These are phyloP conservation scores for Sphaerosporella brunnea DNA, from an alignment of 495 filamentous ascomycete genomes.

Conservation along the genomic window DNA sequence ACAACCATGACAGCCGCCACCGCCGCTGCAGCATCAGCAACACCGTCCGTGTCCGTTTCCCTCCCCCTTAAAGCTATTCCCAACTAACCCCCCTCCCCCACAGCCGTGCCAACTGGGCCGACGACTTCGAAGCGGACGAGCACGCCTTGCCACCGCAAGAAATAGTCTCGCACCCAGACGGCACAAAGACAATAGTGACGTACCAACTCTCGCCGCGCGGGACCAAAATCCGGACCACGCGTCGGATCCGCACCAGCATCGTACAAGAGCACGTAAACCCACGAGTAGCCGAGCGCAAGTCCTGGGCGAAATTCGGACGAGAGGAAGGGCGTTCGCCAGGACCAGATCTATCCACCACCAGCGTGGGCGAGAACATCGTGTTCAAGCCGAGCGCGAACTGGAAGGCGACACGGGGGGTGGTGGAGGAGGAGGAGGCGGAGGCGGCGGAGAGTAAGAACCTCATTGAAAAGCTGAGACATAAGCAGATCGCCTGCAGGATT, in stretches of 20 bases:
- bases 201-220: slow-evolving; percentile 82
- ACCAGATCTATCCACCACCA: slow-evolving; percentile 68
- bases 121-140: slow-evolving; percentile 84
- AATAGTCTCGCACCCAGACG: slow-evolving; percentile 87
- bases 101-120: slow-evolving; percentile 63
- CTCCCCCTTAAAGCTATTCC: no score
- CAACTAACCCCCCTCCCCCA: slow-evolving; percentile 11
- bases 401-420: slow-evolving; percentile 70
- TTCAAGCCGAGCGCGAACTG: slow-evolving; percentile 81
- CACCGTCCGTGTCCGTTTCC: no score
- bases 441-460: no score
- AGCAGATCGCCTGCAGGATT: slow-evolving; percentile 99
- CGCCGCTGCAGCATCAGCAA: no score
- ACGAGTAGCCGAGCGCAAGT: slow-evolving; percentile 78
- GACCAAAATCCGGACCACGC: slow-evolving; percentile 91
- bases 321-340: slow-evolving; percentile 55
- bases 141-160: slow-evolving; percentile 63
- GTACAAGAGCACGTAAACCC: slow-evolving; percentile 88
- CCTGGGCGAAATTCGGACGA: slow-evolving; percentile 80
- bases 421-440: slow-evolving; percentile 58
- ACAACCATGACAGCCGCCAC: no score
- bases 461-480: slow-evolving; percentile 88
- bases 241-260: slow-evolving; percentile 75
- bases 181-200: slow-evolving; percentile 83
- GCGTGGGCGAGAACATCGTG: slow-evolving; percentile 89